These are phyloP conservation scores for Helotiales sp. DNA, from an alignment of 2,329 filamentous ascomycete species.

Conservation along the genomic window DNA sequence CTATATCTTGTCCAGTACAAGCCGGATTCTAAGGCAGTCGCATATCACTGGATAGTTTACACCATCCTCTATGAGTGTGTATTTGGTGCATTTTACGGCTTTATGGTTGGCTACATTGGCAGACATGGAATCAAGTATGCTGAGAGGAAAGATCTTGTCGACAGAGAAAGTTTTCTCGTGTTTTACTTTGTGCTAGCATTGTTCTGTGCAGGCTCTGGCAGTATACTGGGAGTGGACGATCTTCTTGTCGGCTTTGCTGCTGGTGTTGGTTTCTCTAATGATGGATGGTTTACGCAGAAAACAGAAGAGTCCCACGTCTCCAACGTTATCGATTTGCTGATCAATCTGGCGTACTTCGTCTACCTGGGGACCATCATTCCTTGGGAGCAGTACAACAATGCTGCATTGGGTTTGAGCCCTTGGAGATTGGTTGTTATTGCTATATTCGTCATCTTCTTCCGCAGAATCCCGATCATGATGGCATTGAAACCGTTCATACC, in stretches of 20 bases:
- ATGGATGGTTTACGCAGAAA: slow-evolving; percentile 98
- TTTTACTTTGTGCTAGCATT: slow-evolving; percentile 98
- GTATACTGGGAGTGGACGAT: slow-evolving; percentile 90
- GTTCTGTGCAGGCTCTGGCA: slow-evolving; percentile 90
- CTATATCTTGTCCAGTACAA: slow-evolving; percentile 88
- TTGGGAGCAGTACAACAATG: slow-evolving; percentile 87
- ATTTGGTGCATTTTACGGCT: slow-evolving; percentile 88
- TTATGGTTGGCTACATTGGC: slow-evolving; percentile 84
- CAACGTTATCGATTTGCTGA: slow-evolving; percentile 96
- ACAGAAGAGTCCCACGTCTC: slow-evolving; percentile 98
- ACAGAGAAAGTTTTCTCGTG: slow-evolving; percentile 95
- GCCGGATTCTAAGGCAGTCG: slow-evolving; percentile 69
- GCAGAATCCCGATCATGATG: slow-evolving; percentile 94
- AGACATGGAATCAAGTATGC: slow-evolving; percentile 89
- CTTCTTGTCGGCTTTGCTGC: slow-evolving; percentile 92
- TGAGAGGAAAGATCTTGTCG: slow-evolving; percentile 84
- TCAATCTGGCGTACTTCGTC: slow-evolving; percentile 98
- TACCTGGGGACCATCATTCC: slow-evolving; percentile 97
- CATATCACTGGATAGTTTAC: slow-evolving; percentile 85
- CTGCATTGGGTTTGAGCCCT: slow-evolving; percentile 73
- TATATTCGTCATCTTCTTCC: slow-evolving; percentile 93
- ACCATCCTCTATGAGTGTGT: slow-evolving; percentile 95
- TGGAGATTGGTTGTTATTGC: slow-evolving; percentile 95
- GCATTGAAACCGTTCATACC: slow-evolving; percentile 89
- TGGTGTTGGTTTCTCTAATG: slow-evolving; percentile 98